Percentiles rank a stretch among this genome's conserved stretches.
phyloP scores from a whole-genome alignment of 352 stramenopile species.

The Aphanomyces astaci region DNA sequence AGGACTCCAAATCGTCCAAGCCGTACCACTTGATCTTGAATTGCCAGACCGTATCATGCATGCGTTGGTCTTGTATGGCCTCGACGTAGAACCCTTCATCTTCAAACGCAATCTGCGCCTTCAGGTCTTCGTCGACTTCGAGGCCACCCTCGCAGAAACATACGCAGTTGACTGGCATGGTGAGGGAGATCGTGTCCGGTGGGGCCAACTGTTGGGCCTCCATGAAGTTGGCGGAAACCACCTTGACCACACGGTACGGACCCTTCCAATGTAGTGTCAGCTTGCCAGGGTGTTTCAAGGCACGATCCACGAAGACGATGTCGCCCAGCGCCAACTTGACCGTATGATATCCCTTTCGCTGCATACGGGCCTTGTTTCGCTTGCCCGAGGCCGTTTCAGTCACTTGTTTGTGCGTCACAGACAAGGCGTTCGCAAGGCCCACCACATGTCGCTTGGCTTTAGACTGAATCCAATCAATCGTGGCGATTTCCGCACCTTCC shows the following conservation, averaged over 20 bases:
- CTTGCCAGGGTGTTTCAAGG: not conserved
- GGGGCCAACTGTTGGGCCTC: not conserved
- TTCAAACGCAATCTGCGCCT: not conserved
- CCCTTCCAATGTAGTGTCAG: not conserved
- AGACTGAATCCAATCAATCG: not conserved
- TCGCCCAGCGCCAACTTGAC: not conserved
- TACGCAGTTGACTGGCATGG: not conserved
- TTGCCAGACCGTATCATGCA: not conserved
- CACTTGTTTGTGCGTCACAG: not conserved
- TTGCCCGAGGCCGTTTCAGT: not conserved
- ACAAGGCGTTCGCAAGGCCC: not conserved
- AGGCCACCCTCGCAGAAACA: not conserved
- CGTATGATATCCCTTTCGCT: not conserved
- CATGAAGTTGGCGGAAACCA: constrained; percentile 8
- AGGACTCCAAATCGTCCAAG: not conserved
- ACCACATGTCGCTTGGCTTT: not conserved
- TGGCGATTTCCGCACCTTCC: not conserved
- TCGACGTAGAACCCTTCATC: not conserved
- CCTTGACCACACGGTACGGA: not conserved
- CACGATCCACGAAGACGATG: not conserved
- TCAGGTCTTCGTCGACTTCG: not conserved
- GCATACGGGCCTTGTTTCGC: not conserved
- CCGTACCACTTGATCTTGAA: constrained; percentile 4
- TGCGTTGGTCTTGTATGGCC: not conserved
- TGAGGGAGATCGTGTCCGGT: not conserved